These are phyloP conservation scores for Euphorbia peplus DNA, from an alignment of 345 rosid genomes.

Conservation along the genomic window DNA sequence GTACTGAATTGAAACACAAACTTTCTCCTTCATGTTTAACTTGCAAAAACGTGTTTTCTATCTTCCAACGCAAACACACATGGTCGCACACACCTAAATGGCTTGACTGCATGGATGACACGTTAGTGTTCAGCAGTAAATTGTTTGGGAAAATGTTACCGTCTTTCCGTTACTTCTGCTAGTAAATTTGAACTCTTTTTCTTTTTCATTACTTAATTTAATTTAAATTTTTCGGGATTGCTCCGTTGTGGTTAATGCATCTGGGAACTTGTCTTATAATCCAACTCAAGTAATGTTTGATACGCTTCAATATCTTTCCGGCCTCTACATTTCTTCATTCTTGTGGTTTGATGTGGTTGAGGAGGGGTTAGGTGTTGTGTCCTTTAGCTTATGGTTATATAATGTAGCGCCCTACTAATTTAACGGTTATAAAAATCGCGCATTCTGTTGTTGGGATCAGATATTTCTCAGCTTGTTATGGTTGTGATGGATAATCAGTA, in stretches of 20 bases:
- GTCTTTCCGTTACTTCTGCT: neutral
- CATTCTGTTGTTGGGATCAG: slow-evolving; percentile 4
- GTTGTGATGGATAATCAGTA: slow-evolving; percentile 3
- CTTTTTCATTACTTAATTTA: neutral
- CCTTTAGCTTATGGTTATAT: neutral
- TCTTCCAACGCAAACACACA: neutral
- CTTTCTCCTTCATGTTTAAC: neutral
- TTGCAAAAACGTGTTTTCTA: too few relatives aligned
- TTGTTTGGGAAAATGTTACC: neutral
- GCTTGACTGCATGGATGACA: neutral
- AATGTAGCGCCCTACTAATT: neutral
- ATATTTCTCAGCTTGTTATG: neutral
- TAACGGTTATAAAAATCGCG: neutral
- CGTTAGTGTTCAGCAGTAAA: neutral
- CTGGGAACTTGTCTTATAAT: neutral
- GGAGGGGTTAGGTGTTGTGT: too few relatives aligned
- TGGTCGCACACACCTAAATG: neutral
- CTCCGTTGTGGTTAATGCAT: neutral
- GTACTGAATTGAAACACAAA: neutral
- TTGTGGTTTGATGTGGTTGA: too few relatives aligned
- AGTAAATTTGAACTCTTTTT: neutral
- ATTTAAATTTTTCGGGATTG: neutral
- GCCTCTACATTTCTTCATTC: too few relatives aligned
- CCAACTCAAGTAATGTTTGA: neutral
- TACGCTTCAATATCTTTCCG: too few relatives aligned